A percentile compares a stretch with the other conserved stretches of the same genome.
Conservation (phyloP, 371 early-diverging fungal species). For the Gilbertella persicaria region DNA sequence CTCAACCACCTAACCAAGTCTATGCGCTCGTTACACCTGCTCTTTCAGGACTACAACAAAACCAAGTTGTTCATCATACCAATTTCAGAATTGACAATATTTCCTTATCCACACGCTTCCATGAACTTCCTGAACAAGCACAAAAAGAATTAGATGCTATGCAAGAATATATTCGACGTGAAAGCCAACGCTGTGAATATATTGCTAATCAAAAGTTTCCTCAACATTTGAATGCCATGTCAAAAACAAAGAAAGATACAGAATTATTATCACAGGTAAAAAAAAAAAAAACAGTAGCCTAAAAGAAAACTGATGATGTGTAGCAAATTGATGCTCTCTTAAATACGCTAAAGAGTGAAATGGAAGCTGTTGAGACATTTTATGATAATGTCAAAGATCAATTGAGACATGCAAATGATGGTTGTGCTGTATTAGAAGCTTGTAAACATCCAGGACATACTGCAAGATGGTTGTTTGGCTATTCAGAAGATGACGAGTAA, state of each 20-base stretch:
- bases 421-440: conserved; percentile 38
- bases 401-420: conserved; percentile 41
- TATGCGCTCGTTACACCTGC: conserved; percentile 35
- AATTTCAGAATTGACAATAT: conserved; percentile 51
- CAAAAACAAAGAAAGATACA: conserved; percentile 25
- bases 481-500: conserved; percentile 43
- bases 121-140: conserved; percentile 49
- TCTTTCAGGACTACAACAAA: conserved; percentile 29
- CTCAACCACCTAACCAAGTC: conserved; percentile 33
- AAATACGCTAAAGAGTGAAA: conserved; percentile 30
- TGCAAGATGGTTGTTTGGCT: conserved; percentile 46
- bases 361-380: conserved; percentile 26
- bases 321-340: conserved; percentile 45
- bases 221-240: conserved; percentile 31
- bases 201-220: conserved; percentile 35
- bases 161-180: conserved; percentile 38
- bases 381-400: conserved; percentile 38
- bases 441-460: conserved; percentile 36
- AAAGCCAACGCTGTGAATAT: conserved; percentile 42
- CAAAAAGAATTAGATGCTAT: conserved; percentile 45
- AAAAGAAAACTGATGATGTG: background rate
- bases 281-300: background rate
- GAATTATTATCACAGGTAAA: conserved; percentile 37
- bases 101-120: conserved; percentile 33
- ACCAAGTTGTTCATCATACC: conserved; percentile 37